These are phyloP conservation scores for Dothidotthia symphoricarpi DNA, from an alignment of 2,329 filamentous ascomycete genomes.

Conservation along the genomic window DNA sequence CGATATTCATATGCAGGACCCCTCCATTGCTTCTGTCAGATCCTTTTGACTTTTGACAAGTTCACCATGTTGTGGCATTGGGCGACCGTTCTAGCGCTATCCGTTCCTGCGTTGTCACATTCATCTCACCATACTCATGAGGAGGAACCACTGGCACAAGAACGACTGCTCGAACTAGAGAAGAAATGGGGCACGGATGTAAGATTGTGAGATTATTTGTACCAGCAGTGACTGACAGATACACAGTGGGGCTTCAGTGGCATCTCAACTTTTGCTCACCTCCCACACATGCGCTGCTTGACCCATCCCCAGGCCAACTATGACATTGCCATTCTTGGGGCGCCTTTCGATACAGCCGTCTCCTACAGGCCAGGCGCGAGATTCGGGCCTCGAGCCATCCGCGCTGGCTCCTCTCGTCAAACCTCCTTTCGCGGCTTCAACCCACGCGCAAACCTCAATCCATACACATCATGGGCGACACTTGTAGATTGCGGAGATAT, in stretches of 20 bases:
- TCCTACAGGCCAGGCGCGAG: conserved; percentile 53
- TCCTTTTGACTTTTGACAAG: background rate
- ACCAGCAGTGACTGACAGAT: conserved; percentile 8
- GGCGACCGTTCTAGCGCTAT: conserved; percentile 13
- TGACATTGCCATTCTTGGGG: conserved; percentile 52
- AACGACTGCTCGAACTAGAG: conserved; percentile 35
- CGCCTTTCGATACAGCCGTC: conserved; percentile 52
- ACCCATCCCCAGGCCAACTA: conserved; percentile 46
- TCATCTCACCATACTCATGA: conserved; percentile 30
- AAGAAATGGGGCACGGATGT: conserved; percentile 46
- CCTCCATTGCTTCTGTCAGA: background rate
- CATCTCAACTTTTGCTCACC: conserved; percentile 58
- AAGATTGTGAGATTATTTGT: background rate
- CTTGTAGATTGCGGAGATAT: conserved; percentile 91
- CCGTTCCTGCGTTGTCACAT: conserved; percentile 24
- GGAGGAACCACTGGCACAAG: conserved; percentile 29
- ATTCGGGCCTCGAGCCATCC: conserved; percentile 85
- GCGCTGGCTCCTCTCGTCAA: conserved; percentile 78
- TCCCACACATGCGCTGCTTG: conserved; percentile 50
- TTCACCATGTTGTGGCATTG: conserved; percentile 21
- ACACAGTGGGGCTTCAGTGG: conserved; percentile 65
- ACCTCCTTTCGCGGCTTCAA: conserved; percentile 80
- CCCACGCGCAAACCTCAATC: conserved; percentile 76
- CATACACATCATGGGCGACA: conserved; percentile 74
- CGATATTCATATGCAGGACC: conserved; percentile 3